Evolutionary conservation across 2,329 filamentous ascomycete genomes (phyloP), one percentile per base, ranked within the genome.

Genomic region (Scopulariopsis brevicaulis): DNA sequence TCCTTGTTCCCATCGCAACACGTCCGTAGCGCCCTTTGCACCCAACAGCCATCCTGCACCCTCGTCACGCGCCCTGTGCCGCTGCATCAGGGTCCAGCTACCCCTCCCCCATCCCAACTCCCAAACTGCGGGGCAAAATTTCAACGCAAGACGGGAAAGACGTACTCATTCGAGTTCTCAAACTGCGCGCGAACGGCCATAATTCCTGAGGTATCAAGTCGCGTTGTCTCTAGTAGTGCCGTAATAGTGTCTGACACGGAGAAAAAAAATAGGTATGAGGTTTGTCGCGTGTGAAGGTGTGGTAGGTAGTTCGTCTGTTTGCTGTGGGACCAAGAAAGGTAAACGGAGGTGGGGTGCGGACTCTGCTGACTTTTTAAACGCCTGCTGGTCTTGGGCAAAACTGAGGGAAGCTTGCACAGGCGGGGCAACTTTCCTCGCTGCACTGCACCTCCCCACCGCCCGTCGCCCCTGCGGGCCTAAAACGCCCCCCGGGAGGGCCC

Each of bases 91-190:
- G 28, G 28, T 32, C 28, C 28, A 32, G 28, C 43, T 50, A 51
- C 43, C 54, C 40, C 54, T 35, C 54, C 50, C 18, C 28, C 20
- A 11, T 22, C 24, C 28, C 12, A 18, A 40, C 3, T 37, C 18
- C 12, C 37, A 18, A 24, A 50, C 7, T n/a, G 46, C 46, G 46
- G 46, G 55, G 55, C 25, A 57, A 18, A 32, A 32, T 4, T 4
- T 32, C 15, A 18, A 54, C 34, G 57, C 20, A 25, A n/a, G n/a
- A 8, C 40, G 15, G 51, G 24, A 51, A 32, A 50, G 10, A 77
- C 85, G 70, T 78, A 93, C 89, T 94, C 89, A 77, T 93, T 93
- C 67, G 88, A 93, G 77, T 92, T 93, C 76, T 94, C 89, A 71
- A 94, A 94, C 71, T 90, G 83, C 65, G 84, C 83, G 69, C 84